Evolutionary conservation across 148 eudicot species (phyloP), one percentile per base, ranked within the genome.

Genomic region (Silene latifolia): DNA sequence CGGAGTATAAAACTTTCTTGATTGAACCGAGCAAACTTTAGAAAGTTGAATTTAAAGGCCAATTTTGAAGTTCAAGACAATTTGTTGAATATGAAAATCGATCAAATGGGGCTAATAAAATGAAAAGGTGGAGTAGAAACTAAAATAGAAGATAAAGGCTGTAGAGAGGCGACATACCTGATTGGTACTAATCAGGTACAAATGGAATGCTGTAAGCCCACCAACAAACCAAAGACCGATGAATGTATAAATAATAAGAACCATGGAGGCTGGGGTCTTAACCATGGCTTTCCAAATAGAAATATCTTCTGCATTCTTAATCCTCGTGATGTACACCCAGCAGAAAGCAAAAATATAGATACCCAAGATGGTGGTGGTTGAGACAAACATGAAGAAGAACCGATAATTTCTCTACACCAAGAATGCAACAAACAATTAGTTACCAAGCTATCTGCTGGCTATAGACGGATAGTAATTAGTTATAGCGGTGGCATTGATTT

Each of bases 371-470:
- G 99, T 90, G 47, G 96, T 87, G 44, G 96, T 87, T 77, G 86
- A 86, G 72, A 95, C 99, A 74, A 95, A 95, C 99, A 95, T 89
- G 88, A 95, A 95, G 89, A 95, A 95, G 87, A 90, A 92, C 63
- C 99, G 88, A 78, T 95, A 95, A 79, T 95, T 95, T 75, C 99
- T 84, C 99, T 95, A 97, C 87, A 88, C 32, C 63, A 77, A 24
- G 74, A 64, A 60, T 15, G 15, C 61, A 70, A 17, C 32, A 73
- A 68, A 63, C 29, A 29, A 77, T 27, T 7, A 47, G 14, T 69
- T 4, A 75, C 18, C 4, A 58, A 10, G 57, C 4, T 10, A 48
- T 48, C 15, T 48, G 53, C 14, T 48, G 53, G 53, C 15, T 5
- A 48, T 13, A 13, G 53, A 48, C 53, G 0, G 13, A 48, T 48